Evolutionary conservation across 2,329 filamentous ascomycete species (phyloP).

Genomic region (Fusarium nanum): DNA sequence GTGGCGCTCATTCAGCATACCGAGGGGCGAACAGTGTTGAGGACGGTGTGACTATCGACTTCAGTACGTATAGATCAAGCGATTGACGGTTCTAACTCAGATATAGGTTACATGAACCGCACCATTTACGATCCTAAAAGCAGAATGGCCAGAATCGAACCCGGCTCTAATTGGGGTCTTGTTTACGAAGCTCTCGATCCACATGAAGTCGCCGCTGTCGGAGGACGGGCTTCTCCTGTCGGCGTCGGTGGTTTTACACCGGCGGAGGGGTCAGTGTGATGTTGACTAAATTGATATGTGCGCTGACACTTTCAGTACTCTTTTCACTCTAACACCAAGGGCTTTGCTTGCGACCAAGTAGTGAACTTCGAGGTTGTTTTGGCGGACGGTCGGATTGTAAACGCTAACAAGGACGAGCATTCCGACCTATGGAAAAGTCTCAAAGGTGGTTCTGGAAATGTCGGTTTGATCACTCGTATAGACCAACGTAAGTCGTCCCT

Average conservation of each 20-base stretch:
- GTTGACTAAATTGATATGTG: fast-evolving
- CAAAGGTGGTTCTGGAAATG: not conserved
- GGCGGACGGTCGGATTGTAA: not conserved
- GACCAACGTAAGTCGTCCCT: not conserved
- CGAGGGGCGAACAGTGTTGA: not conserved
- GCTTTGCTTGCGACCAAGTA: not conserved
- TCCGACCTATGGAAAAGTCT: not conserved
- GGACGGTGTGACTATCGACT: not conserved
- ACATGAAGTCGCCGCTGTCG: not conserved
- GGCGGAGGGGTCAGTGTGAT: not conserved
- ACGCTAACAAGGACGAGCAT: not conserved
- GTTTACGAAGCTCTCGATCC: not conserved
- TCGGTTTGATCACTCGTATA: not conserved
- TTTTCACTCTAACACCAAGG: not conserved
- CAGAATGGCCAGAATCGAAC: not conserved
- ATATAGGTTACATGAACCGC: not conserved
- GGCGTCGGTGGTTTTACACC: not conserved
- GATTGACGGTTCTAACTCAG: fast-evolving
- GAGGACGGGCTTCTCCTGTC: not conserved
- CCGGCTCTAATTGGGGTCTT: not conserved
- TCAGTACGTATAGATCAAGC: not conserved
- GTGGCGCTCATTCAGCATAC: not conserved
- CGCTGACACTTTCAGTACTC: not conserved
- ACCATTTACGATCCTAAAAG: not conserved
- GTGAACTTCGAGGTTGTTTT: not conserved